Evolutionary conservation across 164 flowering plant genomes (phyloP).

Genomic region (Berberis vulgaris): DNA sequence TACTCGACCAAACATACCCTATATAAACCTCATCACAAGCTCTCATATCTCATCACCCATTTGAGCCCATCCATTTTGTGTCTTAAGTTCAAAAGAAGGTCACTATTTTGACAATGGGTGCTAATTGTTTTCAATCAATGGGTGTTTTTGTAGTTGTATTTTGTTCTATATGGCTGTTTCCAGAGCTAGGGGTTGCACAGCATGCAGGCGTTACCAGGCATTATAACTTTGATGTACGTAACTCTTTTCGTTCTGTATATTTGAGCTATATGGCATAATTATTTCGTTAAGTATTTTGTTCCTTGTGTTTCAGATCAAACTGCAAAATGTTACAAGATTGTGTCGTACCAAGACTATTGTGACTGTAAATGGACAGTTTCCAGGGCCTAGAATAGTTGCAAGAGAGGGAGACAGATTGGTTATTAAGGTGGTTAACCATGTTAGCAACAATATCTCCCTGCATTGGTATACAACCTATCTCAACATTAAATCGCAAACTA

Average conservation of each 20-base stretch:
- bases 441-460: constrained; percentile 11
- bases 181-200: background rate
- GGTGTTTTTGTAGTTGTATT: too few species aligned
- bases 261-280: too few species aligned
- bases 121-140: too few species aligned
- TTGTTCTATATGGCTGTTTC: too few species aligned
- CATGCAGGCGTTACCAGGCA: constrained; percentile 30
- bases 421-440: constrained; percentile 10
- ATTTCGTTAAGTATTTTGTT: too few species aligned
- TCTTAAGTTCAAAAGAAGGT: too few species aligned
- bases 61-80: too few species aligned
- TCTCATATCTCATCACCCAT: too few species aligned
- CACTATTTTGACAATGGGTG: too few species aligned
- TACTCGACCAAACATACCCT: too few species aligned
- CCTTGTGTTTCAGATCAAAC: constrained; percentile 5
- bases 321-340: constrained; percentile 11
- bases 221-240: constrained; percentile 31
- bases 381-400: constrained; percentile 24
- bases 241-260: too few species aligned
- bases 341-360: constrained; percentile 13
- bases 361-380: constrained; percentile 15
- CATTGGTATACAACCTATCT: constrained; percentile 5
- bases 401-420: constrained; percentile 18
- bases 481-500: background rate
- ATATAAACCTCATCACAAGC: too few species aligned